Percentiles rank a stretch among this genome's conserved stretches.
phyloP scores from a whole-genome alignment of 305 asterid species.

The Solanum hybrid region DNA sequence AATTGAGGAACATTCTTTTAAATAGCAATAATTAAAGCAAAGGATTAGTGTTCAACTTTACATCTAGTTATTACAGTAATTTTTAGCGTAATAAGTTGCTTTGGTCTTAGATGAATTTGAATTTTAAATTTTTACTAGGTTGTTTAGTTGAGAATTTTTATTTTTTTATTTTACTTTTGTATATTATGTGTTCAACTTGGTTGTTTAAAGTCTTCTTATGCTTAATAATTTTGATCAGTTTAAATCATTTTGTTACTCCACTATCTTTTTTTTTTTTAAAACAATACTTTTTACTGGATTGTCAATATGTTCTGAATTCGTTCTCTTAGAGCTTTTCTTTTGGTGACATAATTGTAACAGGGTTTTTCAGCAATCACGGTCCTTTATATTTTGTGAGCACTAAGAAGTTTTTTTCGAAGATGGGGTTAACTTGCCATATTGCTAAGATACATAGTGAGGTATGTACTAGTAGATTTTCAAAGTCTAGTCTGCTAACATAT shows the following conservation, averaged over 20 bases:
- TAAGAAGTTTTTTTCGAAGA: conserved; percentile 75
- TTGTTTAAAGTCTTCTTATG: neutral
- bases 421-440: conserved; percentile 91
- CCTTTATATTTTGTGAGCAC: conserved; percentile 79
- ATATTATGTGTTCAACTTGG: neutral
- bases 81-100: neutral
- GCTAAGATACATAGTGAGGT: conserved; percentile 96
- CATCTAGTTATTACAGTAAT: neutral
- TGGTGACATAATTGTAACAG: conserved; percentile 23
- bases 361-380: conserved; percentile 86
- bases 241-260: neutral
- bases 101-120: neutral
- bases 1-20: neutral
- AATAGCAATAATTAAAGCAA: neutral
- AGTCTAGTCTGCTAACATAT: neutral
- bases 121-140: neutral
- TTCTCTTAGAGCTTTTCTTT: conserved; percentile 8
- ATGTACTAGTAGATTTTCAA: conserved; percentile 1
- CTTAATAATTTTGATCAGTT: neutral
- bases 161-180: neutral
- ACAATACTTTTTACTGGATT: neutral
- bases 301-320: neutral
- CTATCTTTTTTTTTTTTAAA: neutral
- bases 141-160: neutral
- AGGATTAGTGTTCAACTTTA: neutral